Base-by-base conservation (phyloP, 495 filamentous ascomycete species). In the Geopyxis carbonaria region DNA sequence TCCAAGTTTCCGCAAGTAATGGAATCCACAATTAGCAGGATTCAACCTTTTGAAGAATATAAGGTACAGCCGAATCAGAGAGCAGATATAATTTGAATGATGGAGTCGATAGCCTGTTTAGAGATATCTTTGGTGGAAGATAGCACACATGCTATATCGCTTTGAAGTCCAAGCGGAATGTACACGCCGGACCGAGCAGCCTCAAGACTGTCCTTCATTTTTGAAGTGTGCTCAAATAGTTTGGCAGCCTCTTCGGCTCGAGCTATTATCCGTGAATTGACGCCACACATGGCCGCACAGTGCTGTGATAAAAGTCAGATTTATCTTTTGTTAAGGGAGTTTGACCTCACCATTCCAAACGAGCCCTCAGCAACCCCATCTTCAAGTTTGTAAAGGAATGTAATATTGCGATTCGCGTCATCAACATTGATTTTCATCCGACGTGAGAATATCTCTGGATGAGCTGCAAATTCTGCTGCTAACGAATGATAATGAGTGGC, bases 401-500 rank as follows among this genome's bases (percentile, higher is more conserved):
- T 93, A 21, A 99, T 72, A 10, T 76, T 70, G 20, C 80, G 66
- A 32, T 78, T 68, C 28, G 65, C 68, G n/a, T 92, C 81, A 49
- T 99, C 87, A 13, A 95, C 91, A 32, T 81, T 68, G 41, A 99
- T 95, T 44, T 75, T 75, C 91, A 99, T 99, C 8, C 91, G 67
- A 54, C 75, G 78, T 2, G 83, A 70, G 11, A 70, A 57, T 31
- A 99, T 78, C 57, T 95, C 86, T 0, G 91, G 85, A 55, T 95
- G 91, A 18, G 63, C 60, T 36, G 73, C 72, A 54, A 95, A 99
- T 55, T 95, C 91, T 1, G 76, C 70, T 5, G 91, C 85, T 8
- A 99, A 68, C 10, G 78, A 85, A 57, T 93, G 91, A 58, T 99
- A 99, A 55, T 99, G 89, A 0, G 91, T 99, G 4, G 89, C 89